These are phyloP conservation scores for Epichloe brachyelytri DNA, from an alignment of 2,329 filamentous ascomycete species.

Conservation along the genomic window DNA sequence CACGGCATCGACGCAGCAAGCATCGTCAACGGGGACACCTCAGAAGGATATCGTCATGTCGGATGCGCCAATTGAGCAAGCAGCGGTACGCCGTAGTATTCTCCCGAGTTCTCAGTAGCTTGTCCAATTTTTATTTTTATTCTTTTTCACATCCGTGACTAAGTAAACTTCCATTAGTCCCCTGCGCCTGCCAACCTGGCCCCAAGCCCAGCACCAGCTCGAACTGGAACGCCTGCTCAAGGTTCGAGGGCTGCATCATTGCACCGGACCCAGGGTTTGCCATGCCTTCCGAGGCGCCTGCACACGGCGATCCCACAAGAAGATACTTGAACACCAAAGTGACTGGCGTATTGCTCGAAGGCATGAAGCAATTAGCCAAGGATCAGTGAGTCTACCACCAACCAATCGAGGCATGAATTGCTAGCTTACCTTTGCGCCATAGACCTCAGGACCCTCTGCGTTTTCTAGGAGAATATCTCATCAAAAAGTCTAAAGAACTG, in stretches of 20 bases:
- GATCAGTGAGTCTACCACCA: slow-evolving; percentile 47
- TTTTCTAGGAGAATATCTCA: slow-evolving; percentile 55
- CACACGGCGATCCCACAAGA: slow-evolving; percentile 55
- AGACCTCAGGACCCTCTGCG: slow-evolving; percentile 56
- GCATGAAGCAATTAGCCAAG: slow-evolving; percentile 59
- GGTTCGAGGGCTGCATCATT: slow-evolving; percentile 43
- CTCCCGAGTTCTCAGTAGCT: neutral
- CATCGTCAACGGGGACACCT: slow-evolving; percentile 10
- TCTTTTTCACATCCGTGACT: neutral
- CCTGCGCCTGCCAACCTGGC: slow-evolving; percentile 23
- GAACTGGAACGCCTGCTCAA: slow-evolving; percentile 36
- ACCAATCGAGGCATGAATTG: neutral
- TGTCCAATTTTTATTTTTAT: neutral
- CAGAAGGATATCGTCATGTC: slow-evolving; percentile 30
- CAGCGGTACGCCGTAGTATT: slow-evolving; percentile 20
- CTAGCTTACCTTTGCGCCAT: neutral
- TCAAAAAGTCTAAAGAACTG: slow-evolving; percentile 54
- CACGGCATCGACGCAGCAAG: slow-evolving; percentile 5
- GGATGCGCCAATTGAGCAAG: slow-evolving; percentile 28
- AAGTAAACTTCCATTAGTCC: slow-evolving; percentile 13
- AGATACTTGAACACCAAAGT: slow-evolving; percentile 62
- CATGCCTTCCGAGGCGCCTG: slow-evolving; percentile 47
- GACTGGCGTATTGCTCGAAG: slow-evolving; percentile 54
- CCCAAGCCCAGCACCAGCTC: slow-evolving; percentile 29
- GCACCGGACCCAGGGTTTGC: slow-evolving; percentile 37